These are phyloP conservation scores for Monilinia fructicola DNA, from an alignment of 2,329 filamentous ascomycete species.

Conservation along the genomic window DNA sequence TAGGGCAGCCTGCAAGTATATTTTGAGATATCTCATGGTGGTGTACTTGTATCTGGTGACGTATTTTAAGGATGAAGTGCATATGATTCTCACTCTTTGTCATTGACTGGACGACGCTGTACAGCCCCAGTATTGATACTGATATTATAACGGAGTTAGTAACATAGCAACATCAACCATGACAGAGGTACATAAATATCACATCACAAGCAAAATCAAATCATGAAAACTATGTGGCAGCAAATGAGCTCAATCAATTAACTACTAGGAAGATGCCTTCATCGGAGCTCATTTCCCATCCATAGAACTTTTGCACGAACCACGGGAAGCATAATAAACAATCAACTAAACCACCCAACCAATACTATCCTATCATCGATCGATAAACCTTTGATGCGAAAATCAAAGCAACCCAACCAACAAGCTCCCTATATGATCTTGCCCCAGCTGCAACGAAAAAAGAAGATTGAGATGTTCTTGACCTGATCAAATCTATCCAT, in stretches of 20 bases:
- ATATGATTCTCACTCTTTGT: not conserved
- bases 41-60: not conserved
- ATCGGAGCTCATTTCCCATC: constrained; percentile 5
- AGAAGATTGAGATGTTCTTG: not conserved
- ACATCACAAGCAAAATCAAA: not conserved
- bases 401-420: constrained; percentile 5
- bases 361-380: not conserved
- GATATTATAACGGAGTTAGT: not conserved
- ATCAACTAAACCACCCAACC: not conserved
- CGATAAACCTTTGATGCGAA: not conserved
- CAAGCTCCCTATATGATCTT: constrained; percentile 1
- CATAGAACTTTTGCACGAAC: not conserved
- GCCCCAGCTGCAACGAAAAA: constrained; percentile 1
- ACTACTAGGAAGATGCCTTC: constrained; percentile 4
- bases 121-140: not conserved
- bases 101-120: not conserved
- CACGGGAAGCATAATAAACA: not conserved
- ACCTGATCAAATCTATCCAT: constrained; percentile 14
- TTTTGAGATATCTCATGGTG: too few relatives aligned
- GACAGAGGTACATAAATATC: not conserved
- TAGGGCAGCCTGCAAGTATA: too few relatives aligned
- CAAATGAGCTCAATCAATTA: constrained; percentile 9
- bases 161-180: not conserved
- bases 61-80: not conserved
- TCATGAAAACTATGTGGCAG: not conserved